Percentiles rank a stretch among this genome's conserved stretches.
phyloP scores from a whole-genome alignment of 768 basidiomycete species.

The Piloderma croceum region DNA sequence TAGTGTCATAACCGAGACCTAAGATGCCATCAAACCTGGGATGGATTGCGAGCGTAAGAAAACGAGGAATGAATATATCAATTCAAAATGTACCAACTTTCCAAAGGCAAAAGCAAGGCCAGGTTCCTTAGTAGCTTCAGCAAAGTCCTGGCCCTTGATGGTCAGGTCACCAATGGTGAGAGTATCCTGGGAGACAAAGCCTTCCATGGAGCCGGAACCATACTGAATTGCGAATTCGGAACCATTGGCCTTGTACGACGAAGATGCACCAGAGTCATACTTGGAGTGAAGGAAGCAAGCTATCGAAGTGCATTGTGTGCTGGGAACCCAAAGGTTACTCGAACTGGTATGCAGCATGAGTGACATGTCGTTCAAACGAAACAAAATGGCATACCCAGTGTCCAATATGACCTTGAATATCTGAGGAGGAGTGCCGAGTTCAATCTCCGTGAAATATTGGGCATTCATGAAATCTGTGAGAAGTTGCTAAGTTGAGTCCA shows the following conservation, averaged over 20 bases:
- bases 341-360: conserved; percentile 41
- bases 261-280: conserved; percentile 76
- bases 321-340: conserved; percentile 93
- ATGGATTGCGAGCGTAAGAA: conserved; percentile 2
- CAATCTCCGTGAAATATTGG: conserved; percentile 90
- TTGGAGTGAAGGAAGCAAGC: conserved; percentile 93
- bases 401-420: conserved; percentile 93
- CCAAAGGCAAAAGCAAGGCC: conserved; percentile 97
- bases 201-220: conserved; percentile 95
- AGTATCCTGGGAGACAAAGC: conserved; percentile 83
- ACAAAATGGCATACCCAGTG: conserved; percentile 53
- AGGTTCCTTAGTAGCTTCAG: conserved; percentile 93
- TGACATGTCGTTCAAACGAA: no score
- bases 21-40: conserved; percentile 90
- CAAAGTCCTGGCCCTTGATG: conserved; percentile 78
- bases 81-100: conserved; percentile 49
- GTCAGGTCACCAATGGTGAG: conserved; percentile 78
- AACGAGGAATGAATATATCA: background rate
- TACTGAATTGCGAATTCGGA: conserved; percentile 87
- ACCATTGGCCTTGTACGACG: conserved; percentile 87
- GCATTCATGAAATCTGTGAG: conserved; percentile 91
- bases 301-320: conserved; percentile 74
- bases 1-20: conserved; percentile 92
- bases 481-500: conserved; percentile 6
- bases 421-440: conserved; percentile 81